Evolutionary conservation across 75 land plant species (phyloP), one percentile per base, ranked within the genome.

Genomic region (Pinus albicaulis): DNA sequence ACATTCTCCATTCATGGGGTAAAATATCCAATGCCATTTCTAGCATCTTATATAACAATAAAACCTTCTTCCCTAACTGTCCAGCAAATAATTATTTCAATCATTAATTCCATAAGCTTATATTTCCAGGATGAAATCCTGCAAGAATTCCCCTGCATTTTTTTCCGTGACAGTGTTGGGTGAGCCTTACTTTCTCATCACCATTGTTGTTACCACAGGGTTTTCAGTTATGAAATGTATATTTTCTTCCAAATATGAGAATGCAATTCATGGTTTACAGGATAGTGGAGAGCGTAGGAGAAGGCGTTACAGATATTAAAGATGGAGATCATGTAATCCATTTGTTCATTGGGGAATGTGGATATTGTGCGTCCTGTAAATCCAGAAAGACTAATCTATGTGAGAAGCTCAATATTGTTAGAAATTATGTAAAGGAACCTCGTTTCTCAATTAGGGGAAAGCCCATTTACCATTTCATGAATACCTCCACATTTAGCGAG

Each of bases 151-250:
- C 98, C 98, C 8, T 83, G 92, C 65, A 88, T 95, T 61, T 77
- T 95, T 20, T 97, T 97, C 52, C 98, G 93, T 60, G 98, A 95
- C 58, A 94, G 89, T 20, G 77, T 84, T 55, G 98, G 97, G 98
- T 95, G 87, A 76, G 19, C 11, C 66, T 5, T 26, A 56, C 53
- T 48, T 48, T 48, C 53, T 48, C 12, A 48, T 48, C 11, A 10
- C 10, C 11, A 10, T 10, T 10, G 13, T 48, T 48, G 11, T 10
- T 48, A 1, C 12, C 53, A 48, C 53, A 48, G 53, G 53, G 53
- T 10, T 48, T 48, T 48, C 53, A 48, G 2, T 48, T 48, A 48
- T 48, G 53, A 48, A 44, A 44, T 44, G 7, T 44, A 44, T 6
- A 44, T 7, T 7, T 44, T 44, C 7, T 44, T 44, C 52, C 7